phyloP scores from a whole-genome alignment of 2,329 filamentous ascomycete genomes.

The Hypoxylon sp. region DNA sequence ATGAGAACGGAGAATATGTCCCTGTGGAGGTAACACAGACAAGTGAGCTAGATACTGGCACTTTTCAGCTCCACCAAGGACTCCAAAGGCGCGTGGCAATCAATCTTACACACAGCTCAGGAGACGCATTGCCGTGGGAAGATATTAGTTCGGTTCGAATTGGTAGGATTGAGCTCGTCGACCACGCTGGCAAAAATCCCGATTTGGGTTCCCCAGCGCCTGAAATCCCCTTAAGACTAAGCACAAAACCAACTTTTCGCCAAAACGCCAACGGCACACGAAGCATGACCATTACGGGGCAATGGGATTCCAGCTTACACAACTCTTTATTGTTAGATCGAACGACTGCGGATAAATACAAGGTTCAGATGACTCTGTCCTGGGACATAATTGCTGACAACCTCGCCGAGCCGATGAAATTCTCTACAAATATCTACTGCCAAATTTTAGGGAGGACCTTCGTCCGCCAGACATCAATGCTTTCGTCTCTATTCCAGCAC shows the following conservation, averaged over 20 bases:
- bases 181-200: conserved; percentile 86
- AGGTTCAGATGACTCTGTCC: conserved; percentile 86
- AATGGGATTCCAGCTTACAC: conserved; percentile 97
- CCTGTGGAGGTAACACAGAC: conserved; percentile 94
- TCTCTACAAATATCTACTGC: conserved; percentile 83
- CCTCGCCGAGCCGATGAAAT: conserved; percentile 89
- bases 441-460: conserved; percentile 89
- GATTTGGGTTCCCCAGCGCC: conserved; percentile 80
- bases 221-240: conserved; percentile 82
- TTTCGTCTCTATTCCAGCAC: conserved; percentile 88
- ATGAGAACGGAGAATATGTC: conserved; percentile 90
- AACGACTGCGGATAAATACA: conserved; percentile 91
- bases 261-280: conserved; percentile 92
- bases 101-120: conserved; percentile 91
- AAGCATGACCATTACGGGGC: conserved; percentile 86
- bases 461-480: conserved; percentile 87
- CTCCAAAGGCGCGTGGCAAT: conserved; percentile 90
- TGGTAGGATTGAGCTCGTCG: conserved; percentile 85
- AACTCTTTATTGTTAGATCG: conserved; percentile 93
- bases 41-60: conserved; percentile 86
- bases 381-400: conserved; percentile 91
- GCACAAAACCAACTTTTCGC: conserved; percentile 83
- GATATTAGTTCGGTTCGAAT: conserved; percentile 83
- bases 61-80: conserved; percentile 95
- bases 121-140: conserved; percentile 89